Base-by-base conservation (phyloP, 139 green algal genomes). In the Asterochloris sp. region DNA sequence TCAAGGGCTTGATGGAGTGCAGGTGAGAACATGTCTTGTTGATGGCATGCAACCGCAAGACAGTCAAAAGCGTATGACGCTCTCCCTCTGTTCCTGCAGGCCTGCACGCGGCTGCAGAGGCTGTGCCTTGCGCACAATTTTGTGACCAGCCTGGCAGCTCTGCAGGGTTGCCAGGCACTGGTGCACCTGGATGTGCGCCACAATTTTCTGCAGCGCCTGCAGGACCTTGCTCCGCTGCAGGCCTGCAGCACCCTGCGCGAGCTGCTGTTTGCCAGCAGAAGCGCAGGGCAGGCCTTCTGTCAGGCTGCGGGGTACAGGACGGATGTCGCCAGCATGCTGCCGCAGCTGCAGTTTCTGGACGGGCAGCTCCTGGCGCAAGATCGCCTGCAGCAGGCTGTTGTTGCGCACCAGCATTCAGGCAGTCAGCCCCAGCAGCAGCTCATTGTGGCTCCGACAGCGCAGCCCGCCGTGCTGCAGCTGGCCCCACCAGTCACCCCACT, bases 91-190 rank as follows among this genome's bases (percentile, higher is more conserved):
- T 54, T 54, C 38, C 75, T 95, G 21, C 81, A 87, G 13, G 84
- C 83, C 14, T 85, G 95, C 0, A 28, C 74, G 26, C 82, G 62
- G 26, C 85, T 96, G 19, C 81, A 85, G 27, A 47, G 79, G 11
- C 82, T 96, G 24, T 91, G 90, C 69, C 69, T 94, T 0, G 90
- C 91, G 0, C 91, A 94, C 86, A 96, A 96, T 73, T 82, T 76
- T 47, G 81, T 96, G 17, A 85, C 87, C 19, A 86, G 67, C 64
- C 69, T 95, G 23, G 9, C 9, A 27, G 0, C 11, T 79, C 79
- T 28, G 14, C 87, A 87, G 62, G 78, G 82, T 10, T 74, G 28
- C 16, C 79, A 82, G 80, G 78, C 80, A 12, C 78, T 94, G 54
- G 61, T 84, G 1, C 64, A 74, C 19, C 85, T 96, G 19, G 90